These are phyloP conservation scores for Neonectria magnoliae DNA, from an alignment of 2,329 filamentous ascomycete genomes.

Conservation along the genomic window DNA sequence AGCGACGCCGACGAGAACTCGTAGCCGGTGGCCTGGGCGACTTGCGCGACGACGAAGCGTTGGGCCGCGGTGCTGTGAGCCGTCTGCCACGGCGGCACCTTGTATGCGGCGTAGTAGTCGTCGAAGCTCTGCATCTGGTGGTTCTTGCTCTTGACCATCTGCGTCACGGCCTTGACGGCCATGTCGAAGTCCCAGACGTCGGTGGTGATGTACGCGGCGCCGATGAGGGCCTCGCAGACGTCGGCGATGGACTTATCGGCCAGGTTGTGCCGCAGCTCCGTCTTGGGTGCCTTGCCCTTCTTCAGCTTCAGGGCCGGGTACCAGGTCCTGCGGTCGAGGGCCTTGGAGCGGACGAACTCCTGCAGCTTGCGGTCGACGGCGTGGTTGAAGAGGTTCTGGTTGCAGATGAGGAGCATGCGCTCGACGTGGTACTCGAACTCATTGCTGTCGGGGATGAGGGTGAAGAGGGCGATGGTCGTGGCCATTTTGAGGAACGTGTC, in stretches of 20 bases:
- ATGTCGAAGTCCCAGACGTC: conserved; percentile 60
- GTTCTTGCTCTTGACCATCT: conserved; percentile 73
- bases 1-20: conserved; percentile 79
- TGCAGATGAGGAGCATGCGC: conserved; percentile 91
- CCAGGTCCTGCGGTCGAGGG: conserved; percentile 86
- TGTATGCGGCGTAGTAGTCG: conserved; percentile 79
- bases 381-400: conserved; percentile 85
- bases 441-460: conserved; percentile 77
- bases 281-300: conserved; percentile 71
- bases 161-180: conserved; percentile 71
- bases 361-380: conserved; percentile 73
- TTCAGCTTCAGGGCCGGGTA: conserved; percentile 83
- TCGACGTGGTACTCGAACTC: conserved; percentile 91
- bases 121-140: conserved; percentile 76
- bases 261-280: conserved; percentile 68
- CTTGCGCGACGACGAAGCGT: conserved; percentile 70
- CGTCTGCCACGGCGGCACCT: conserved; percentile 76
- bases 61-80: conserved; percentile 72
- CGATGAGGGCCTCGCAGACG: conserved; percentile 93
- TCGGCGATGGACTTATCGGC: conserved; percentile 93
- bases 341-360: conserved; percentile 83
- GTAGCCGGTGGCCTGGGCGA: conserved; percentile 68
- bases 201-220: conserved; percentile 75
- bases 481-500: conserved; percentile 97
- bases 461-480: conserved; percentile 88